Evolutionary conservation across 805 yeast genomes (phyloP), one percentile per base, ranked within the genome.

Genomic region (Pichia nanzhaoensis): DNA sequence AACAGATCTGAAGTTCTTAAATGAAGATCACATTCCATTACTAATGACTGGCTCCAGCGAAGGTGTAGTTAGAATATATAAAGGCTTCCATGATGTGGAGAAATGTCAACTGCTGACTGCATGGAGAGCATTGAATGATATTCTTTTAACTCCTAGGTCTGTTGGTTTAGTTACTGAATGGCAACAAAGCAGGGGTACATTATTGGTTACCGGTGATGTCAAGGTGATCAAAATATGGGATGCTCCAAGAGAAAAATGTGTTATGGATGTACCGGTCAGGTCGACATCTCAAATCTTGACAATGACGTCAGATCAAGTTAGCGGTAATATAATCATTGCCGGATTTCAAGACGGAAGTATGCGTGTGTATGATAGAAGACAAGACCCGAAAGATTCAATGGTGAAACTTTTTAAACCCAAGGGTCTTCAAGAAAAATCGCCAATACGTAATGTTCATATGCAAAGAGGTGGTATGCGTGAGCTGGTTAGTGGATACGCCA

Each of bases 381-480:
- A 87, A 48, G 95, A 86, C 53, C 74, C 93, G 0, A 68, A 95
- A 45, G 93, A 85, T 53, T 82, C 95, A 0, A 80, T 91, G 85
- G 86, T 88, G 12, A 78, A 80, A 55, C 70, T 81, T 7, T 93
- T 97, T 95, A 75, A 78, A 52, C 70, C 74, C n/a, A 61, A 63
- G n/a, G 53, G 41, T 16, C 8, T 35, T 1, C 37, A 45, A 13
- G 56, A 54, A 30, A 49, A 56, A 18, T 52, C 63, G 27, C 49
- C 54, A 22, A 78, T 91, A 36, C 70, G 80, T 38, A 87, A 84
- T 53, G 80, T 90, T 9, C 95, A 87, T 57, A 84, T 93, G 95
- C 99, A 93, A 68, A 74, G 99, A 55, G 99, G 99, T 33, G 99
- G 99, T 0, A 78, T 79, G 55, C 73, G 99, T 46, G 99, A 93